A percentile compares a stretch with the other conserved stretches of the same genome.
phyloP scores from a whole-genome alignment of 2,329 filamentous ascomycete species.

The Mariannaea elegans region DNA sequence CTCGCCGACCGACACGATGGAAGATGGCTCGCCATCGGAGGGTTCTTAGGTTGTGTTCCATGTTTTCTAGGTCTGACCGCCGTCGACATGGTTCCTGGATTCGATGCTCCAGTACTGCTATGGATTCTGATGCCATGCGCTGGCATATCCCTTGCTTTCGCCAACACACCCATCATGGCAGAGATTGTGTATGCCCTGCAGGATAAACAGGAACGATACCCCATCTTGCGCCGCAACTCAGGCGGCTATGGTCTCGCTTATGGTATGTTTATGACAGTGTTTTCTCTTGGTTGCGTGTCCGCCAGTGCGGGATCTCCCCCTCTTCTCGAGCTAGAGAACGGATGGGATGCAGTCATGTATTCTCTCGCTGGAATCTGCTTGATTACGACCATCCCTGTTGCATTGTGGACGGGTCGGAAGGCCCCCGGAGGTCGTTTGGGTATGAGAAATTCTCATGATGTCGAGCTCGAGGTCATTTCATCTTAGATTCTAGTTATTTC shows the following conservation, averaged over 20 bases:
- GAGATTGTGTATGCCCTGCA: constrained; percentile 21
- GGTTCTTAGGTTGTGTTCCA: constrained; percentile 18
- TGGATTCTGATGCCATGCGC: constrained; percentile 22
- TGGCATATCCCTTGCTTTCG: constrained; percentile 21
- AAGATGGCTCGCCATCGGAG: constrained; percentile 18
- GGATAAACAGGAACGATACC: constrained; percentile 19
- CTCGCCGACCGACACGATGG: constrained; percentile 23
- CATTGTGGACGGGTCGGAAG: constrained; percentile 17
- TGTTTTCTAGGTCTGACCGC: constrained; percentile 16
- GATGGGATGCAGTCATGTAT: constrained; percentile 22
- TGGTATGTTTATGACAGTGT: constrained; percentile 25
- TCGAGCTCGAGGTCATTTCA: not conserved
- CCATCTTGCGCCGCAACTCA: constrained; percentile 15
- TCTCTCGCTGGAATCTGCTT: constrained; percentile 13
- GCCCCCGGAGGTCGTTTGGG: constrained; percentile 4
- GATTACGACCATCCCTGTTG: constrained; percentile 12
- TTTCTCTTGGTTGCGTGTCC: constrained; percentile 22
- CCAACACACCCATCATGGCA: constrained; percentile 26
- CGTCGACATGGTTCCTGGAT: constrained; percentile 4
- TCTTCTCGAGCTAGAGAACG: constrained; percentile 12
- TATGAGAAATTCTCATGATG: not conserved
- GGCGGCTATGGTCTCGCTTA: constrained; percentile 28
- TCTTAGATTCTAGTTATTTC: no score
- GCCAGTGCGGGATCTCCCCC: constrained; percentile 17
- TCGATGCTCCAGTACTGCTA: constrained; percentile 2